Evolutionary conservation across 176 grass and related monocot genomes (phyloP), one percentile per base, ranked within the genome.

Genomic region (Metroxylon sagu): DNA sequence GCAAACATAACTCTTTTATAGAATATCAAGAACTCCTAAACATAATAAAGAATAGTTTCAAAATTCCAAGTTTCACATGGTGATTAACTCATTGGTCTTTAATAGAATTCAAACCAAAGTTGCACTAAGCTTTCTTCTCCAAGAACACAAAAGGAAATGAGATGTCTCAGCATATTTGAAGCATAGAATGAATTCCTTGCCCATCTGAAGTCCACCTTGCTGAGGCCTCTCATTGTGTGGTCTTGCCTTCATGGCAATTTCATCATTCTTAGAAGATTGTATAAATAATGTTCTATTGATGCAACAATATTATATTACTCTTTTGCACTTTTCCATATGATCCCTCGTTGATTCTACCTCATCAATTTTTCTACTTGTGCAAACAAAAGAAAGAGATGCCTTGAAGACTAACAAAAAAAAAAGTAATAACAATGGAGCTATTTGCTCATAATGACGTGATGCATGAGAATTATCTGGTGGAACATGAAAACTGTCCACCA

Each of bases 321-420:
- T 60, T 51, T 19, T 23, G 21, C 39, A 48, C 26, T 4, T 3
- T 14, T 50, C 12, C 14, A 17, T n/a, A 16, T 17, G 21, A 14
- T 48, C 29, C 29, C 17, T 12, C 26, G 55, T 21, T 5, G 48
- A 57, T 52, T 28, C 19, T 72, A 21, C 49, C 65, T 66, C 56
- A 62, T 50, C 26, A 57, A 61, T 16, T 58, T 72, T 71, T 55
- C 52, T 26, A 19, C 52, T 73, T 75, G 65, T 64, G 52, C 21
- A 30, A 35, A 28, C 23, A 48, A 71, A 30, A 28, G 15, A 29
- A 25, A 5, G 29, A 29, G 2, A 16, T 43, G 21, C 21, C 21
- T 23, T 23, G 21, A 5, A 31, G 10, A 15, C 16, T 8, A 25
- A 62, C 53, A 15, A 35, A 10, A 71, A 60, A 28, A 66, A 23